Evolutionary conservation across 1,284 basidiomycete species (phyloP).

Genomic region (Golubevia pallescens): DNA sequence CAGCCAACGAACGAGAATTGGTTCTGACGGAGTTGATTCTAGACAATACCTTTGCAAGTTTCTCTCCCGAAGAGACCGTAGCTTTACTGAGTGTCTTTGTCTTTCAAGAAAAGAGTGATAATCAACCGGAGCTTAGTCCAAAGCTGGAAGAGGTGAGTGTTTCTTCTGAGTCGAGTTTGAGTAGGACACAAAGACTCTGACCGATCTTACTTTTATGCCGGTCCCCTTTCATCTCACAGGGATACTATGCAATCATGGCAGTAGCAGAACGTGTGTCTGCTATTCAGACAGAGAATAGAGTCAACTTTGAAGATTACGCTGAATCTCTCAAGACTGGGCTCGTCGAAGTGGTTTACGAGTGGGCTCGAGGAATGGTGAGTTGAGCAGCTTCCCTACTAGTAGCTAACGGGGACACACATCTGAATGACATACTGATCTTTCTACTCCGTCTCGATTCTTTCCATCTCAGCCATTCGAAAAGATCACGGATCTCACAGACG

Average conservation of each 20-base stretch:
- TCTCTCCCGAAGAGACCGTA: constrained; percentile 95
- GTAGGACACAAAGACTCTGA: not conserved
- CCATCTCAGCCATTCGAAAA: constrained; percentile 86
- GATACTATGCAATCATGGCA: constrained; percentile 77
- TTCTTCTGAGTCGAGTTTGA: not conserved
- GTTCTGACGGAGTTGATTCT: constrained; percentile 95
- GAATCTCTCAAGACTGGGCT: constrained; percentile 69
- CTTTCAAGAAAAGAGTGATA: constrained; percentile 94
- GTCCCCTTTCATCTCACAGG: constrained; percentile 64
- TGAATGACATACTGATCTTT: not conserved
- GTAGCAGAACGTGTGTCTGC: constrained; percentile 83
- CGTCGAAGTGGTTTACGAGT: constrained; percentile 95
- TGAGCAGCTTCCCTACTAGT: no score
- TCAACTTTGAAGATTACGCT: constrained; percentile 66
- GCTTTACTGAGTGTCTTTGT: constrained; percentile 94
- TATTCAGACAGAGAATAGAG: constrained; percentile 75
- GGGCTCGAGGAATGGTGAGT: constrained; percentile 92
- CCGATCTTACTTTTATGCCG: not conserved
- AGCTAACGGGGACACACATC: no score
- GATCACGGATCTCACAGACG: constrained; percentile 89
- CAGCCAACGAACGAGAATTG: constrained; percentile 80
- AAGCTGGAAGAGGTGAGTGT: constrained; percentile 72
- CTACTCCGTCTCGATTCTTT: not conserved
- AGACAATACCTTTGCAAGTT: constrained; percentile 87
- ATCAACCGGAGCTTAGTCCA: constrained; percentile 78